Evolutionary conservation across 2,329 filamentous ascomycete genomes (phyloP), one percentile per base, ranked within the genome.

Genomic region (Ophiosphaerella herpotricha): DNA sequence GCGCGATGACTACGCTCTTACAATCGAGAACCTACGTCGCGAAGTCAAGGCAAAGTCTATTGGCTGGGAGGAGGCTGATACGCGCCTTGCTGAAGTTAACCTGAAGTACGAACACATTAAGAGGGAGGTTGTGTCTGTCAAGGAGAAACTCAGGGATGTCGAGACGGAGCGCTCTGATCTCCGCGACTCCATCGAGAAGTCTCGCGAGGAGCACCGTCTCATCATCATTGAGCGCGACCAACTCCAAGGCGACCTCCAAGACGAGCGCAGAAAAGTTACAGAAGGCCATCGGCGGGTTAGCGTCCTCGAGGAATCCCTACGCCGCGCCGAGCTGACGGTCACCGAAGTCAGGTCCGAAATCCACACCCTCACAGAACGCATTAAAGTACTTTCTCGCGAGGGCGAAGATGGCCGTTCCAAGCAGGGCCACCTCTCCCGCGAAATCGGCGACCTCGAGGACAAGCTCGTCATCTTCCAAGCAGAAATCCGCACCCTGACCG

Each of bases 81-180:
- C 56, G n/a, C 59, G 61, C n/a, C 46, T 41, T 21, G 53, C 50
- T 33, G 55, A 65, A 34, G 23, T 57, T 16, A 60, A 47, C 1
- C 55, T 64, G 26, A 63, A 65, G 46, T 58, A 63, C 18, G 62
- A 65, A 18, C 60, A 65, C 42, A 46, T 60, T 31, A 63, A 65
- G 46, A 48, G 62, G 8, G 59, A 65, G 23, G 56, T 64, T 1
- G 50, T 65, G 7, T 61, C 61, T 2, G 46, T 62, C 16, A 63
- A 60, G n/a, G 60, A 66, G 32, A 64, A 65, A 39, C 43, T 64
- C 3, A 46, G 55, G 5, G 57, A 61, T 14, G 34, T 58, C 0
- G 60, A 66, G 36, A 16, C 53, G 7, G 60, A 61, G 7, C 57
- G 56, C 29, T 55, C 49, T 11, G 59, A 65, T n/a, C 50, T 61